phyloP scores from a whole-genome alignment of 2,329 filamentous ascomycete species.

The Aureobasidium namibiae region DNA sequence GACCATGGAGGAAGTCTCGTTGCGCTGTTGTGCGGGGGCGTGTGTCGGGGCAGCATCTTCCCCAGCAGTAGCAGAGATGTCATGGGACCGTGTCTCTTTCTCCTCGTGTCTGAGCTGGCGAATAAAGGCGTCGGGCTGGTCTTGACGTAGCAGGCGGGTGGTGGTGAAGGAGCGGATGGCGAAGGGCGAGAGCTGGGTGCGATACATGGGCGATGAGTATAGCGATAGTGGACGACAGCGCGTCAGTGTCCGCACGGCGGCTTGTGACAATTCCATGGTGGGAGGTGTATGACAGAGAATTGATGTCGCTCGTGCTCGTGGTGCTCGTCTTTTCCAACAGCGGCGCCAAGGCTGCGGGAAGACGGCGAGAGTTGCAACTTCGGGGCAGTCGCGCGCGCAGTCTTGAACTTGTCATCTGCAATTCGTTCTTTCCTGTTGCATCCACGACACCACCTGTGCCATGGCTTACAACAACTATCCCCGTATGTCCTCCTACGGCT shows the following conservation, averaged over 20 bases:
- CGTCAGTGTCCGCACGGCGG: conserved; percentile 23
- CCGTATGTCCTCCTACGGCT: conserved; percentile 13
- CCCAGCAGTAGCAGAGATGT: neutral
- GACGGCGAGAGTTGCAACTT: no score
- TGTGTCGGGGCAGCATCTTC: conserved; percentile 9
- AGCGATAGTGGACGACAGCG: conserved; percentile 20
- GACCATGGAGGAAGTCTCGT: conserved; percentile 14
- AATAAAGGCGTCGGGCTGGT: conserved; percentile 7
- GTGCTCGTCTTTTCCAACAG: conserved; percentile 8
- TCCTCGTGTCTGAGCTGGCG: neutral
- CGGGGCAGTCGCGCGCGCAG: neutral
- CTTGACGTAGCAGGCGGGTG: conserved; percentile 12
- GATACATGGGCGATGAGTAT: conserved; percentile 18
- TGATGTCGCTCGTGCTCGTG: neutral
- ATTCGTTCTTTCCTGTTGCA: neutral
- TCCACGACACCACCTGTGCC: neutral
- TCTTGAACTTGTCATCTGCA: neutral
- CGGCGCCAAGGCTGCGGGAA: conserved; percentile 6
- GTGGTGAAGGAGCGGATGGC: conserved; percentile 18
- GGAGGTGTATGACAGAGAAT: neutral
- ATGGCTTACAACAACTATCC: conserved; percentile 30
- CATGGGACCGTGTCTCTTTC: neutral
- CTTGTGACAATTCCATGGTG: conserved; percentile 24
- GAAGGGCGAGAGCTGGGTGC: conserved; percentile 15
- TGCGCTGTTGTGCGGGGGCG: conserved; percentile 13